Percentiles rank a stretch among this genome's conserved stretches.
These are phyloP conservation scores for Aspergillus sp. DNA, from an alignment of 2,329 filamentous ascomycete genomes.

Conservation along the genomic window DNA sequence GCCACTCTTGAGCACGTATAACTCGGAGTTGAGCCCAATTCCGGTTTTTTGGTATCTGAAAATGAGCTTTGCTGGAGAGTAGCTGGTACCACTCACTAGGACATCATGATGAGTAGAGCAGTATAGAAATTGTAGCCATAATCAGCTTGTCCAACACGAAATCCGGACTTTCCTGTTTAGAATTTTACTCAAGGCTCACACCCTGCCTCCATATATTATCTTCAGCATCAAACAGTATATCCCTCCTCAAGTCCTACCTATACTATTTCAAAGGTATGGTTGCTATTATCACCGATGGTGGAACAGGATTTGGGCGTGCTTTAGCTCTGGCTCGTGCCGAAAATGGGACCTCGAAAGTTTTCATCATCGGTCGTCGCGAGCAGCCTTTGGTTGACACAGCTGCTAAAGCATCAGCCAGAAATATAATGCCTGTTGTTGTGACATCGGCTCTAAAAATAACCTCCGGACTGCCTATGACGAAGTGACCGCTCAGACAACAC, in stretches of 20 bases:
- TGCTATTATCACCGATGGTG: conserved; percentile 49
- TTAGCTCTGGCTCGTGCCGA: conserved; percentile 44
- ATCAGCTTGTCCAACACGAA: too few relatives aligned
- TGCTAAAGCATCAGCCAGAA: conserved; percentile 30
- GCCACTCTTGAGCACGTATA: too few relatives aligned
- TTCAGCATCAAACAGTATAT: neutral
- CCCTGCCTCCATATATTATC: neutral
- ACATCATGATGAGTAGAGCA: too few relatives aligned
- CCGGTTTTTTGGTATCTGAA: too few relatives aligned
- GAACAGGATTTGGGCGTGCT: conserved; percentile 44
- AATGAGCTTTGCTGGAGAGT: too few relatives aligned
- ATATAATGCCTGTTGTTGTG: conserved; percentile 45
- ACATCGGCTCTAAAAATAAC: conserved; percentile 45
- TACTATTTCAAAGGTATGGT: conserved; percentile 49
- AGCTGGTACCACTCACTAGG: too few relatives aligned
- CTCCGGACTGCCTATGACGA: conserved; percentile 38
- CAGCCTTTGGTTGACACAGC: conserved; percentile 46
- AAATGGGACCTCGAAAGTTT: conserved; percentile 53
- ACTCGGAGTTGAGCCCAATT: too few relatives aligned
- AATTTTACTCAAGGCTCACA: neutral
- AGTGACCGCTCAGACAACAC: too few relatives aligned
- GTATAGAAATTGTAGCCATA: too few relatives aligned
- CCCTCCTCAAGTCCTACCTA: conserved; percentile 18
- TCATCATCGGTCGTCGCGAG: conserved; percentile 51
- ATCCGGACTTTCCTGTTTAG: too few relatives aligned